Evolutionary conservation across 202 grass and related monocot species (phyloP), one percentile per base, ranked within the genome.

Genomic region (Setaria italica): DNA sequence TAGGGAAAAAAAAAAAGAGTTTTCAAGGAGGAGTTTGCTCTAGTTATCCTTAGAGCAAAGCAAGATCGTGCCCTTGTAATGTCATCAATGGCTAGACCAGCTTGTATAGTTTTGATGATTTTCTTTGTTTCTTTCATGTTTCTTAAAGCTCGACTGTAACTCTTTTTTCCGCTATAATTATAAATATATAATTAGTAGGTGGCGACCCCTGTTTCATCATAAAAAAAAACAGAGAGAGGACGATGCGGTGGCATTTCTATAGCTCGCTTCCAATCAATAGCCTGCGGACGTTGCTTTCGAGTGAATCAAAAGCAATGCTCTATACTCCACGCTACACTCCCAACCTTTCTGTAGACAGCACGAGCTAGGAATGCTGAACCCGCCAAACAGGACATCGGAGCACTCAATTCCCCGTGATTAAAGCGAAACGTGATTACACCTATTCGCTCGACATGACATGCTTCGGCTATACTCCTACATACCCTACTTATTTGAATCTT

Each of bases 291-390:
- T 86, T 74, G 77, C 84, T 83, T 87, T 13, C 2, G 74, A 79
- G 66, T 79, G 74, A 79, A 79, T 68, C 88, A 14, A 67, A 87
- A 83, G 74, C 67, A 78, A 82, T n/a, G 8, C 53, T 37, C 77
- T 70, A 74, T 1, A 1, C 62, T 34, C 14, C 48, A 41, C 12
- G 64, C 1, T 3, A 37, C 56, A 42, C 42, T 21, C 20, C 3
- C 13, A 15, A 30, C 15, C 48, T 41, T 11, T 53, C 8, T 19
- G 17, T 51, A 83, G 66, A 21, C 17, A 37, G 34, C 62, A 68
- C 16, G 3, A 42, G 48, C 32, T 74, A 33, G 30, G 4, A 20
- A 57, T 67, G 21, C 70, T 58, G 47, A 70, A 83, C 16, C 20
- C 41, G 1, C 33, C 46, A 39, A 16, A 21, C 8, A 35, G 13